Conservation (phyloP, 2,329 filamentous ascomycete genomes). For the Fusarium liriodendri region DNA sequence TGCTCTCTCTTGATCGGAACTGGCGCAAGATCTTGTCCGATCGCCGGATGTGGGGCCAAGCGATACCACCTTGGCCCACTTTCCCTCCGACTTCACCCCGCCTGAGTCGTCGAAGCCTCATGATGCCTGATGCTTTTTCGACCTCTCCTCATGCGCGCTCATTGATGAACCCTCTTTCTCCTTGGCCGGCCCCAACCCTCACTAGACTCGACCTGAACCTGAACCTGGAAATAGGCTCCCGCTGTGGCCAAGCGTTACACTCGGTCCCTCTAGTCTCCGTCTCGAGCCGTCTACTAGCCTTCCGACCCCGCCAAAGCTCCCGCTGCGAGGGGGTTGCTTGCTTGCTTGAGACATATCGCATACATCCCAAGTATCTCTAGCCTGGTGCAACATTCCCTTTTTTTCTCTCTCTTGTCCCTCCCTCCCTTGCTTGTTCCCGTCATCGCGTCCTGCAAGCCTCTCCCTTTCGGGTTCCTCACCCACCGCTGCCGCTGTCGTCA, state of each 20-base stretch:
- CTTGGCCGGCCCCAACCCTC: background rate
- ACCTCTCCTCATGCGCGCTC: background rate
- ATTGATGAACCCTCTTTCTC: background rate
- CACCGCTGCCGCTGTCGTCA: constrained; percentile 4
- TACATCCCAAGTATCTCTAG: background rate
- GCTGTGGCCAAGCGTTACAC: background rate
- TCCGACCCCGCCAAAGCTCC: constrained; percentile 21
- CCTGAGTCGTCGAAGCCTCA: constrained; percentile 20
- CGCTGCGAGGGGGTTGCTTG: constrained; percentile 5
- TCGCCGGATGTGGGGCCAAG: constrained; percentile 23
- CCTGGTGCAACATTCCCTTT: background rate
- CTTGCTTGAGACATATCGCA: constrained; percentile 14
- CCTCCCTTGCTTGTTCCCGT: constrained; percentile 2
- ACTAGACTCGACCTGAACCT: background rate
- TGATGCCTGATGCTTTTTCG: background rate
- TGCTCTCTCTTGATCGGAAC: constrained; percentile 32
- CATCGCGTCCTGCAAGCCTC: background rate
- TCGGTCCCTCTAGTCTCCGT: background rate
- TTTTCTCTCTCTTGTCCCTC: background rate
- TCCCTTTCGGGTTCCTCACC: constrained; percentile 13
- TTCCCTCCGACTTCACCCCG: constrained; percentile 10
- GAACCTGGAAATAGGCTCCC: constrained; percentile 1
- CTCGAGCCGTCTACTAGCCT: background rate
- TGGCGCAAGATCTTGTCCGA: constrained; percentile 40
- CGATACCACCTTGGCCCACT: constrained; percentile 9